phyloP scores from a whole-genome alignment of 2,329 filamentous ascomycete genomes.

The Knufia fluminis region DNA sequence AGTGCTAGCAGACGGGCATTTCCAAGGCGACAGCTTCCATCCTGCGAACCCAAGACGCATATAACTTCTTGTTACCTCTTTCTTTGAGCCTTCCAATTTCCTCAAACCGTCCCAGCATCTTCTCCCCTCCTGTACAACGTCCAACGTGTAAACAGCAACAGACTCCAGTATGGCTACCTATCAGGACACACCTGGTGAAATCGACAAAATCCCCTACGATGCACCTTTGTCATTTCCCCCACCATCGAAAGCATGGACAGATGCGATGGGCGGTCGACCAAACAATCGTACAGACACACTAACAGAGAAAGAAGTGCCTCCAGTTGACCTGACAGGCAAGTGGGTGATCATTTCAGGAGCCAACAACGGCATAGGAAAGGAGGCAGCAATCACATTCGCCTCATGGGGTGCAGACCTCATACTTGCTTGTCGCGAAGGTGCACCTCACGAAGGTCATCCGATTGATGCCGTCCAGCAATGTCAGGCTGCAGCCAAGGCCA shows the following conservation, averaged over 20 bases:
- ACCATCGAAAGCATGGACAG: conserved; percentile 7
- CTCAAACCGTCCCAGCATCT: no score
- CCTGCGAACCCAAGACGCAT: no score
- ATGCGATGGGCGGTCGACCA: neutral
- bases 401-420: conserved; percentile 7
- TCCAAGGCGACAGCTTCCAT: no score
- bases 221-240: conserved; percentile 3
- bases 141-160: no score
- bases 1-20: no score
- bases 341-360: conserved; percentile 9
- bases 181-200: neutral
- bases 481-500: neutral
- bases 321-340: conserved; percentile 4
- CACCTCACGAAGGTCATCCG: conserved; percentile 5
- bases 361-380: conserved; percentile 6
- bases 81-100: no score
- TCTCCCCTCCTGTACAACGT: no score
- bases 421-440: conserved; percentile 4
- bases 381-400: conserved; percentile 7
- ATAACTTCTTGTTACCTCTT: no score
- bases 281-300: conserved; percentile 9
- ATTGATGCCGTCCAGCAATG: conserved; percentile 2
- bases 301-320: neutral
- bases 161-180: neutral
- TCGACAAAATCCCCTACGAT: conserved; percentile 10